phyloP scores from a whole-genome alignment of 805 yeast species.

The Kuraishia floccosa region DNA sequence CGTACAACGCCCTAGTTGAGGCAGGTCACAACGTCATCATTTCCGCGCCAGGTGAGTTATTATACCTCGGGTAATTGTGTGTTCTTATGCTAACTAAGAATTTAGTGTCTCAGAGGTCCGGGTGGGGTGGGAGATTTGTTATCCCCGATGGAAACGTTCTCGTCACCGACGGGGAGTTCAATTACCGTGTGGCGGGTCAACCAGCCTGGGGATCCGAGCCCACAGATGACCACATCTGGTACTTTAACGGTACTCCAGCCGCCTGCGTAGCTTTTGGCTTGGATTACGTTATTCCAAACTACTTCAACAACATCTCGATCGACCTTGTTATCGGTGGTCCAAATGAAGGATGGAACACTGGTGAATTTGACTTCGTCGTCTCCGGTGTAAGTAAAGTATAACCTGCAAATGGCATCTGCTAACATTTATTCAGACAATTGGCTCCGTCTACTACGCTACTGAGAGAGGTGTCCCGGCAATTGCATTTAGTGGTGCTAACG shows the following conservation, averaged over 20 bases:
- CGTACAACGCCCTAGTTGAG: constrained; percentile 31
- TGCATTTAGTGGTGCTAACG: constrained; percentile 40
- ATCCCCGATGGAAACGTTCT: constrained; percentile 26
- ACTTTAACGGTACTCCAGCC: constrained; percentile 46
- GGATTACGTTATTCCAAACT: constrained; percentile 32
- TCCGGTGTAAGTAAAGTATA: too few species aligned
- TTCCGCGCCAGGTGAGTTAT: constrained; percentile 41
- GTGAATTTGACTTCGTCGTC: constrained; percentile 27
- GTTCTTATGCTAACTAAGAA: too few species aligned
- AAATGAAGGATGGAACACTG: constrained; percentile 38
- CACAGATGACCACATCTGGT: constrained; percentile 32
- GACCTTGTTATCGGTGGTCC: constrained; percentile 43
- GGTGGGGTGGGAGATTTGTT: constrained; percentile 43
- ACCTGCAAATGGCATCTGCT: too few species aligned
- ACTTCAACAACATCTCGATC: constrained; percentile 28
- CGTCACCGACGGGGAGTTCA: constrained; percentile 33
- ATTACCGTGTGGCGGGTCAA: constrained; percentile 32
- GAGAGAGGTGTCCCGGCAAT: constrained; percentile 37
- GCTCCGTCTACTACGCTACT: constrained; percentile 34
- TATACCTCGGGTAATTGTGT: too few species aligned
- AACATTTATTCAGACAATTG: too few species aligned
- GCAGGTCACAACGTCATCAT: constrained; percentile 39
- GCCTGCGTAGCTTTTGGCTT: constrained; percentile 37
- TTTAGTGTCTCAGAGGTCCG: constrained; percentile 41
- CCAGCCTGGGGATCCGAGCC: constrained; percentile 47